Conservation (phyloP, 331 rosid genomes). For the Dryas integrifolia region DNA sequence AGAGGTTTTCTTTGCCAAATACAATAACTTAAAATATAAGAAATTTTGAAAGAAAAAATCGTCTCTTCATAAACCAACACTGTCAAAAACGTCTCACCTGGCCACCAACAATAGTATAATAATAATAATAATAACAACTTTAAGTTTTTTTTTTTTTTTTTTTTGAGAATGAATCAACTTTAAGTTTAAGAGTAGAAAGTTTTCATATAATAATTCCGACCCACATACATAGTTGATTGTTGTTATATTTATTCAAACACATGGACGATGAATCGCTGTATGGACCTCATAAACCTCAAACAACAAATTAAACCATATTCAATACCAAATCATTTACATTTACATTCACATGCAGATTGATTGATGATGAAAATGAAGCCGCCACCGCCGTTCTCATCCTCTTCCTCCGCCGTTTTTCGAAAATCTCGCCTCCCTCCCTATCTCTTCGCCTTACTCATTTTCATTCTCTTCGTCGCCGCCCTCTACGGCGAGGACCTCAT, state of each 20-base stretch:
- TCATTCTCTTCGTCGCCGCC: conserved; percentile 63
- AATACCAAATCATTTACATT: neutral
- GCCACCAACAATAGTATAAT: neutral
- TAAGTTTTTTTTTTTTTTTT: too few species aligned
- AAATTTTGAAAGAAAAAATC: neutral
- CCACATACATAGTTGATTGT: neutral
- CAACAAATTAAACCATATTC: neutral
- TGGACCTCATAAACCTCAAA: neutral
- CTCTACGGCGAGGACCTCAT: conserved; percentile 64
- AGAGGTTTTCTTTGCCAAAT: neutral
- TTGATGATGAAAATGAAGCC: conserved; percentile 47
- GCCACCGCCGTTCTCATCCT: conserved; percentile 35
- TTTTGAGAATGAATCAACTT: neutral
- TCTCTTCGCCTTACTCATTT: conserved; percentile 59
- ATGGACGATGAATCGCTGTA: neutral
- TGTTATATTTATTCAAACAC: neutral
- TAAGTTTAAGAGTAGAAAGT: neutral
- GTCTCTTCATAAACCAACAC: too few species aligned
- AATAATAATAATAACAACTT: neutral
- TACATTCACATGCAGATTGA: neutral
- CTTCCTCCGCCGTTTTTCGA: conserved; percentile 43
- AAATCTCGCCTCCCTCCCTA: conserved; percentile 65
- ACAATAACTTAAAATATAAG: neutral
- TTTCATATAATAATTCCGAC: neutral
- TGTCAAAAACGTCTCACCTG: neutral